Evolutionary conservation across 257 asterid genomes (phyloP).

Genomic region (Solanum neorickii): DNA sequence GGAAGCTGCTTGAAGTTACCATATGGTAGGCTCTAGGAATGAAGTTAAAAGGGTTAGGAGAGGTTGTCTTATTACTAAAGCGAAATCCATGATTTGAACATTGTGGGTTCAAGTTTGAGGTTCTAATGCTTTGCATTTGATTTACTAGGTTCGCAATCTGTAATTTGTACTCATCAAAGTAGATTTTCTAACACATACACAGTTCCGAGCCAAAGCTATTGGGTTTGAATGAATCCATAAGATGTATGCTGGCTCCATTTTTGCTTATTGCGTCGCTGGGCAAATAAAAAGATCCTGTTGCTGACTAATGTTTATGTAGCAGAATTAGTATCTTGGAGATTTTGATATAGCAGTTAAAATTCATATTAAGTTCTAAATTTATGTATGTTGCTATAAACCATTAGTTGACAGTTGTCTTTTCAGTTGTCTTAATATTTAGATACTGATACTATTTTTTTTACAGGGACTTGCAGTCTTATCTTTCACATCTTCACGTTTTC

Average conservation of each 20-base stretch:
- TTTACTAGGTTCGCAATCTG: not conserved
- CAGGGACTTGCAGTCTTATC: slow-evolving; percentile 96
- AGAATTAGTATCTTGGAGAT: not conserved
- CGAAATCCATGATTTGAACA: not conserved
- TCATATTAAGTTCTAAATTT: not conserved
- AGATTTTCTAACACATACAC: not conserved
- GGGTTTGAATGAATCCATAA: not conserved
- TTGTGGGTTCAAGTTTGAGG: not conserved
- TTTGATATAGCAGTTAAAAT: not conserved
- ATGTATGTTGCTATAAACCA: not conserved
- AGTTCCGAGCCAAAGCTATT: not conserved
- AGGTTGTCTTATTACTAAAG: not conserved
- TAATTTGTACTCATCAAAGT: not conserved
- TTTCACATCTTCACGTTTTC: slow-evolving; percentile 79
- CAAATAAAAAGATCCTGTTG: not conserved
- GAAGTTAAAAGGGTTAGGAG: not conserved
- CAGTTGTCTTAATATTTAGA: not conserved
- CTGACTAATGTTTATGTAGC: not conserved
- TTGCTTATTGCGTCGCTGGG: not conserved
- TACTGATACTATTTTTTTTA: not conserved
- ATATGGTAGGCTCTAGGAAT: not conserved
- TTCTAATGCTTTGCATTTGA: not conserved
- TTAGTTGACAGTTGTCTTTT: not conserved
- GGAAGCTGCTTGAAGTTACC: not conserved
- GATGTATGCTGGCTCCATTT: not conserved